Percentiles rank a stretch among this genome's conserved stretches.
Conservation (phyloP, 768 basidiomycete species). For the Termitomyces sp. region DNA sequence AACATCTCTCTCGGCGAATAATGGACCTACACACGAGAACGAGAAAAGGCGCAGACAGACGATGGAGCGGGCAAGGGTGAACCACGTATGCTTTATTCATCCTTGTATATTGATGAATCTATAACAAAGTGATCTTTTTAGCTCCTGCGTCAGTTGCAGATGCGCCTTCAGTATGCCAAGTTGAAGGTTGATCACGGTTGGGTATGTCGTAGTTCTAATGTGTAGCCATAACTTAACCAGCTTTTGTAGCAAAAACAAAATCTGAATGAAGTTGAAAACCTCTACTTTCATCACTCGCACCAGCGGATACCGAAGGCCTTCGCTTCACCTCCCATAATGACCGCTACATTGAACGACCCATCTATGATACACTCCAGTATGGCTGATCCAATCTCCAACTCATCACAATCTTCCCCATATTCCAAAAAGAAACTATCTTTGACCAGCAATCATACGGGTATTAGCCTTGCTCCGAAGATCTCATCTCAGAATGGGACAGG, state of each 20-base stretch:
- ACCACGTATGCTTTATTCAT: slow-evolving; percentile 38
- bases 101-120: background rate
- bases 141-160: slow-evolving; percentile 68
- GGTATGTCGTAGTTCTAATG: slow-evolving; percentile 36
- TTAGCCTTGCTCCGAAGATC: slow-evolving; percentile 1
- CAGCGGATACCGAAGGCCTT: slow-evolving; percentile 27
- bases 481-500: background rate
- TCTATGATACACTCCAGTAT: slow-evolving; percentile 14
- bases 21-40: slow-evolving; percentile 25
- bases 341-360: slow-evolving; percentile 15
- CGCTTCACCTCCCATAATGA: slow-evolving; percentile 20
- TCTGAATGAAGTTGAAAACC: slow-evolving; percentile 76
- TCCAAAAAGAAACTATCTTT: slow-evolving; percentile 17
- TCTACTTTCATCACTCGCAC: slow-evolving; percentile 74
- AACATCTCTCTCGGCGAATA: slow-evolving; percentile 19
- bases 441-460: slow-evolving; percentile 4
- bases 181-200: slow-evolving; percentile 80
- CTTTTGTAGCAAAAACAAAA: slow-evolving; percentile 62
- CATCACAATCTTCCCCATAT: slow-evolving; percentile 24
- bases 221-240: background rate
- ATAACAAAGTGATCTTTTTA: slow-evolving; percentile 19
- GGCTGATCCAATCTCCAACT: slow-evolving; percentile 1
- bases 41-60: slow-evolving; percentile 45
- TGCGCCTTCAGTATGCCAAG: slow-evolving; percentile 71
- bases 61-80: slow-evolving; percentile 51